Evolutionary conservation across 495 filamentous ascomycete genomes (phyloP).

Genomic region (Daldinia loculata): DNA sequence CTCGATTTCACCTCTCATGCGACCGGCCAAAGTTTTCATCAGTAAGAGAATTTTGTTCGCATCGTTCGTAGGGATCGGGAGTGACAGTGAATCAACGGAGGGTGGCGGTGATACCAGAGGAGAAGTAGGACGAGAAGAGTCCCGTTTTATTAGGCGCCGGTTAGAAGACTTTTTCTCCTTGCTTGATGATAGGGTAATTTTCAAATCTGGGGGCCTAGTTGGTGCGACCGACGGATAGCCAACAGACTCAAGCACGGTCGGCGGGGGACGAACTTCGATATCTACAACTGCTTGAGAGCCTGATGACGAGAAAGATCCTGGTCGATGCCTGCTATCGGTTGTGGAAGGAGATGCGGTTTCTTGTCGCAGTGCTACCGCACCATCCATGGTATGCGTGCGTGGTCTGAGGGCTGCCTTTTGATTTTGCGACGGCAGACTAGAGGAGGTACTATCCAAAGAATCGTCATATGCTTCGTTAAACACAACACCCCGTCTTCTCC

Average conservation of each 20-base stretch:
- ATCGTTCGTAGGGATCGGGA: slow-evolving; percentile 67
- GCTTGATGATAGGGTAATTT: slow-evolving; percentile 45
- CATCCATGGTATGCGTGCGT: slow-evolving; percentile 62
- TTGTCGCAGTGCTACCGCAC: slow-evolving; percentile 54
- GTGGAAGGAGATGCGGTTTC: slow-evolving; percentile 46
- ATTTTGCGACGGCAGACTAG: slow-evolving; percentile 49
- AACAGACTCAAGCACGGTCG: slow-evolving; percentile 51
- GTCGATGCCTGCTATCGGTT: slow-evolving; percentile 56
- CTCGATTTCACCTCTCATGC: slow-evolving; percentile 74
- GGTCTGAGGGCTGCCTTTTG: slow-evolving; percentile 52
- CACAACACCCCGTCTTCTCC: slow-evolving; percentile 60
- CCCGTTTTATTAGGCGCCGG: slow-evolving; percentile 59
- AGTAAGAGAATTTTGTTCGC: slow-evolving; percentile 70
- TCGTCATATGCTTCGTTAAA: slow-evolving; percentile 59
- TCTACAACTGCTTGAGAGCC: slow-evolving; percentile 52
- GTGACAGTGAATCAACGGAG: slow-evolving; percentile 62
- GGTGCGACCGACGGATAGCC: slow-evolving; percentile 46
- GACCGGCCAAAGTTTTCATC: slow-evolving; percentile 73
- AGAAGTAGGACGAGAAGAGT: slow-evolving; percentile 58
- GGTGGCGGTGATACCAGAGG: slow-evolving; percentile 57
- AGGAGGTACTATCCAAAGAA: slow-evolving; percentile 51
- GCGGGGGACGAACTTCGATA: slow-evolving; percentile 48
- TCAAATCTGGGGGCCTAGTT: slow-evolving; percentile 51
- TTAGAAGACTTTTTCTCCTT: slow-evolving; percentile 56
- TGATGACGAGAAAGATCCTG: slow-evolving; percentile 65